A percentile compares a stretch with the other conserved stretches of the same genome.
These are phyloP conservation scores for Seiridium unicorne DNA, from an alignment of 2,329 filamentous ascomycete genomes.

Conservation along the genomic window DNA sequence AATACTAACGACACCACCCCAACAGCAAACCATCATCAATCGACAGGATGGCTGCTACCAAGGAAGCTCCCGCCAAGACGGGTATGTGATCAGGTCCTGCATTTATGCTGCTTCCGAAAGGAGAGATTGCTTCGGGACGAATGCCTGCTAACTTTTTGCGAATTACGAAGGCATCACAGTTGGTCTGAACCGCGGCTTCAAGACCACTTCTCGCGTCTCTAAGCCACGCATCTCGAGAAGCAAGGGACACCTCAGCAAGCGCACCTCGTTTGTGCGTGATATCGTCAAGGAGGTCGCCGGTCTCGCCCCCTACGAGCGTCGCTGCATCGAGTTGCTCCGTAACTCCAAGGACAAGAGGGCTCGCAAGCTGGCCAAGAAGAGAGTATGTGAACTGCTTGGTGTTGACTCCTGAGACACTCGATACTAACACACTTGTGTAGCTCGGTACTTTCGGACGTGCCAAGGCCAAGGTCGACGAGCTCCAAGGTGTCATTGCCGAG, in stretches of 20 bases:
- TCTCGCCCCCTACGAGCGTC: conserved; percentile 93
- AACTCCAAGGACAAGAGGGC: conserved; percentile 99
- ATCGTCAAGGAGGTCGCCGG: conserved; percentile 94
- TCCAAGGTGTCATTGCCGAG: conserved; percentile 97
- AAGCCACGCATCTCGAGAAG: conserved; percentile 79
- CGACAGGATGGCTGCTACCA: conserved; percentile 45
- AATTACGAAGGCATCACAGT: conserved; percentile 28
- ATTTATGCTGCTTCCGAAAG: too few species aligned
- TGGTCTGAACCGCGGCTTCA: conserved; percentile 66
- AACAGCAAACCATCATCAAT: conserved; percentile 24
- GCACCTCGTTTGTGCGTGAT: conserved; percentile 90
- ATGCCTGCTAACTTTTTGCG: neutral
- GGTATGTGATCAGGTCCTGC: conserved; percentile 20
- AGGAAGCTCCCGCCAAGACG: conserved; percentile 55
- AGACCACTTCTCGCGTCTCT: conserved; percentile 75
- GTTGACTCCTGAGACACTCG: neutral
- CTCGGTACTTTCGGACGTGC: conserved; percentile 98
- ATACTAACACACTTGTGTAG: conserved; percentile 41
- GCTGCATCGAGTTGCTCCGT: conserved; percentile 97
- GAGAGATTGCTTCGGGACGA: too few species aligned
- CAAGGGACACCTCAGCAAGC: conserved; percentile 95
- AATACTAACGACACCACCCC: conserved; percentile 23
- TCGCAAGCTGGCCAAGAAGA: conserved; percentile 98
- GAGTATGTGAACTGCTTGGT: conserved; percentile 57
- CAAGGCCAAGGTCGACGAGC: conserved; percentile 99